phyloP scores from a whole-genome alignment of 2,329 filamentous ascomycete genomes.

The Pseudofabraea citricarpa region DNA sequence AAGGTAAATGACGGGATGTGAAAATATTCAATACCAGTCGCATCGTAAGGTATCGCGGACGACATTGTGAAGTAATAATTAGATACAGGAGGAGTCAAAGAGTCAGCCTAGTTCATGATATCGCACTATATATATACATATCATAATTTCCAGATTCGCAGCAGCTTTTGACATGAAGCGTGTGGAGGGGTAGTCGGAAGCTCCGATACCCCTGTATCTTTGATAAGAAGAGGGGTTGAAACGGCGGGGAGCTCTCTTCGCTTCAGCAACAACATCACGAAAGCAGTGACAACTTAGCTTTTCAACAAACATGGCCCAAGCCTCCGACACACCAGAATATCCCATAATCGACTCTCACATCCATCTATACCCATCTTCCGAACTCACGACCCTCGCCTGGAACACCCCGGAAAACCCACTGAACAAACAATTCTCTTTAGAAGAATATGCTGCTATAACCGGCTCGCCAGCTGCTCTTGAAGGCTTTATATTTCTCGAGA shows the following conservation, averaged over 20 bases:
- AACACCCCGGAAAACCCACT: conserved; percentile 52
- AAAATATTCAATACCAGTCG: conserved; percentile 27
- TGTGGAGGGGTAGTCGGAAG: too few species aligned
- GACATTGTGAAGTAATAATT: conserved; percentile 8
- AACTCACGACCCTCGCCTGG: conserved; percentile 67
- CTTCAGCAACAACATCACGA: too few species aligned
- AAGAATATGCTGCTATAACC: conserved; percentile 24
- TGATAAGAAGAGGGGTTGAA: too few species aligned
- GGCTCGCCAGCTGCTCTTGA: conserved; percentile 38
- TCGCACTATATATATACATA: neutral
- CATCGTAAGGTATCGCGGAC: conserved; percentile 12
- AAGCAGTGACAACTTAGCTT: too few species aligned
- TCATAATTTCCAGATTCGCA: too few species aligned
- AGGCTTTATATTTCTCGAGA: conserved; percentile 80
- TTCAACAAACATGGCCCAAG: too few species aligned
- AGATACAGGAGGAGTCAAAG: neutral
- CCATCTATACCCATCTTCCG: conserved; percentile 73
- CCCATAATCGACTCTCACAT: conserved; percentile 86
- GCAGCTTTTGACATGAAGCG: too few species aligned
- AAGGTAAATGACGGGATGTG: conserved; percentile 34
- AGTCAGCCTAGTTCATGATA: neutral
- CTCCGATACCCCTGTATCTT: too few species aligned
- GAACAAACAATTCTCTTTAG: conserved; percentile 22
- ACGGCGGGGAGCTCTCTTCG: too few species aligned
- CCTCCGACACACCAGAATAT: too few species aligned